These are phyloP conservation scores for Neurospora intermedia DNA, from an alignment of 495 filamentous ascomycete genomes.

Conservation along the genomic window DNA sequence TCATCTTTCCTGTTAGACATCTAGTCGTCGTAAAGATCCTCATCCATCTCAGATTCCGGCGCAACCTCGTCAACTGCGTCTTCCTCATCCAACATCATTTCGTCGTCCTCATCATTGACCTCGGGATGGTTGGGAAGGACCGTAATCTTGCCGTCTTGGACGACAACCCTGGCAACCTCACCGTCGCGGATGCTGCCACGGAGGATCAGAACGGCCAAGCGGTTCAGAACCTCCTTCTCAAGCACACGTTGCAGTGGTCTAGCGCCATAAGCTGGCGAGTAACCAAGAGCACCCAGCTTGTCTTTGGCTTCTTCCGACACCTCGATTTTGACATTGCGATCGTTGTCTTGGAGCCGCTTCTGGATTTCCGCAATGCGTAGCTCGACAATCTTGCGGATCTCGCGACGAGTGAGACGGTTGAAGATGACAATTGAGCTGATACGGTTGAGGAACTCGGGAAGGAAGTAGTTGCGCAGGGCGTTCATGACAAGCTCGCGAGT, in stretches of 20 bases:
- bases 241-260: constrained; percentile 79
- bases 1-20: background rate
- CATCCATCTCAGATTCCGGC: constrained; percentile 58
- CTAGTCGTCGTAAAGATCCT: constrained; percentile 53
- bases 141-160: constrained; percentile 59
- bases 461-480: constrained; percentile 84
- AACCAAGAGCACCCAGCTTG: constrained; percentile 78
- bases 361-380: constrained; percentile 83
- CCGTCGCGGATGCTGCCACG: constrained; percentile 76
- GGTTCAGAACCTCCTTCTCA: constrained; percentile 92
- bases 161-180: constrained; percentile 65
- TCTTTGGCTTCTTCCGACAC: constrained; percentile 77
- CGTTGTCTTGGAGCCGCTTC: constrained; percentile 69
- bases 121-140: constrained; percentile 74
- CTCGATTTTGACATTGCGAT: constrained; percentile 66
- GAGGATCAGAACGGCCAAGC: constrained; percentile 79
- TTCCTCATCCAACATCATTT: constrained; percentile 51
- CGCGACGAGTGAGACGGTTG: constrained; percentile 79
- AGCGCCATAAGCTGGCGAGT: constrained; percentile 90
- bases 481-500: constrained; percentile 83
- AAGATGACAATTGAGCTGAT: constrained; percentile 95
- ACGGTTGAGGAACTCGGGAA: constrained; percentile 96
- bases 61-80: constrained; percentile 59
- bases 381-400: constrained; percentile 95
- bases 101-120: constrained; percentile 49